These are phyloP conservation scores for Aspergillus sp. DNA, from an alignment of 2,329 filamentous ascomycete species.

Conservation along the genomic window DNA sequence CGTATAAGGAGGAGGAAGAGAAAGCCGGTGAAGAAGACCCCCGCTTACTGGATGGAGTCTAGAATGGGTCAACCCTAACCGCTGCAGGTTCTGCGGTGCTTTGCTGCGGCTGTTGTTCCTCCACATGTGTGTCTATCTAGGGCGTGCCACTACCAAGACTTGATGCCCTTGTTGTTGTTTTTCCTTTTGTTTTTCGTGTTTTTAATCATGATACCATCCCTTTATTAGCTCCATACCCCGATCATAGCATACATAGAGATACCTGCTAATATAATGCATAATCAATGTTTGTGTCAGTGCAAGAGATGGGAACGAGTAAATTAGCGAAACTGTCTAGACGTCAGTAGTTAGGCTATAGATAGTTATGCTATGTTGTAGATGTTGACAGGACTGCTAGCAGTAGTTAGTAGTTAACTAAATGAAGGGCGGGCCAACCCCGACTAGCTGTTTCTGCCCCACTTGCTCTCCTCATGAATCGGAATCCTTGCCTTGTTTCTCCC, in stretches of 20 bases:
- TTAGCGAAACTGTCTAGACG: no score
- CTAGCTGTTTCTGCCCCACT: no score
- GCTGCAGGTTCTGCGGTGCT: slow-evolving; percentile 24
- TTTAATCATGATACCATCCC: slow-evolving; percentile 25
- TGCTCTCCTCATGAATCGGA: no score
- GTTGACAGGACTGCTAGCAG: no score
- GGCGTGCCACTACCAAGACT: slow-evolving; percentile 8
- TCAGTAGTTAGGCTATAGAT: no score
- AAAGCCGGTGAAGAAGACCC: background rate
- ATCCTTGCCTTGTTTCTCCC: no score
- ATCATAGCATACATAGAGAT: slow-evolving; percentile 25
- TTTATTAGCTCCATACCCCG: slow-evolving; percentile 22
- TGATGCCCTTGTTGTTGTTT: slow-evolving; percentile 4
- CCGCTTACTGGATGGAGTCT: background rate
- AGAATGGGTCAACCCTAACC: slow-evolving; percentile 10
- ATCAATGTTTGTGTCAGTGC: slow-evolving; percentile 6
- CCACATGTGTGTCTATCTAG: background rate
- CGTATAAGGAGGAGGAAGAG: background rate
- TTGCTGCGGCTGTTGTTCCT: slow-evolving; percentile 11
- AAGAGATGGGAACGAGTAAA: no score
- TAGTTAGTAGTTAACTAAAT: no score
- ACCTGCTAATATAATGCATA: slow-evolving; percentile 25
- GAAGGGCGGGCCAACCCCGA: no score
- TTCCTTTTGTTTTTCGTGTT: slow-evolving; percentile 3
- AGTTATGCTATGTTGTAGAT: no score